Percentiles rank a stretch among this genome's conserved stretches.
These are phyloP conservation scores for Cyclotella kingstonii DNA, from an alignment of 108 stramenopile species.

Conservation along the genomic window DNA sequence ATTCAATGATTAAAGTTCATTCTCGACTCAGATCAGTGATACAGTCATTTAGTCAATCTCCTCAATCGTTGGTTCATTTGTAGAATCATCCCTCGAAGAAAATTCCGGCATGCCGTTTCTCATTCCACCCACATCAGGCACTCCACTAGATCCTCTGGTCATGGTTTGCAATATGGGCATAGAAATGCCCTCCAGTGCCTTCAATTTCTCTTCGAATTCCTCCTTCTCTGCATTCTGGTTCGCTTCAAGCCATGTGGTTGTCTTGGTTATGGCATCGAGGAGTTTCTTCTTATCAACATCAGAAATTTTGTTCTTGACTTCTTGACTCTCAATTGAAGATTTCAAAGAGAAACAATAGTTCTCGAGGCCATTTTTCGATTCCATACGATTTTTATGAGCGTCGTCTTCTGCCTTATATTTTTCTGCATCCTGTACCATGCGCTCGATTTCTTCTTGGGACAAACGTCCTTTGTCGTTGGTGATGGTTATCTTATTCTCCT, in stretches of 20 bases:
- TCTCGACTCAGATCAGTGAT: no score
- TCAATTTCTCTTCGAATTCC: slow-evolving; percentile 98
- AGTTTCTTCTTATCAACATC: slow-evolving; percentile 80
- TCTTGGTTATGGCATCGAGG: slow-evolving; percentile 86
- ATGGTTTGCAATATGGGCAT: slow-evolving; percentile 91
- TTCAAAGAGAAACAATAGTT: slow-evolving; percentile 97
- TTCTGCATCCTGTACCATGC: slow-evolving; percentile 98
- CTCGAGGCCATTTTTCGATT: slow-evolving; percentile 96
- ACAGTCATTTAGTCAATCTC: slow-evolving; percentile 77
- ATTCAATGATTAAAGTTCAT: no score
- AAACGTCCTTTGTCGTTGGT: slow-evolving; percentile 99
- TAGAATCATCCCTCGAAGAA: slow-evolving; percentile 70
- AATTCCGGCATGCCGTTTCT: slow-evolving; percentile 73
- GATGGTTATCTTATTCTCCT: slow-evolving; percentile 99
- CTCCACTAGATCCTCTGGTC: slow-evolving; percentile 48
- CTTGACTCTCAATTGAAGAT: slow-evolving; percentile 84
- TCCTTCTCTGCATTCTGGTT: slow-evolving; percentile 96
- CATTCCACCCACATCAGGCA: slow-evolving; percentile 66
- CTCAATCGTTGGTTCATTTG: slow-evolving; percentile 87
- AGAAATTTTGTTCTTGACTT: slow-evolving; percentile 83
- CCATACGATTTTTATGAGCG: slow-evolving; percentile 91
- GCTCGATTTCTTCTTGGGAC: slow-evolving; percentile 97
- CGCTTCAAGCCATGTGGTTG: slow-evolving; percentile 90
- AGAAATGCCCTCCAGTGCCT: slow-evolving; percentile 90
- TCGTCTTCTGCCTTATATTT: slow-evolving; percentile 98